These are phyloP conservation scores for Phytophthora citrophthora DNA, from an alignment of 352 stramenopile genomes.

Conservation along the genomic window DNA sequence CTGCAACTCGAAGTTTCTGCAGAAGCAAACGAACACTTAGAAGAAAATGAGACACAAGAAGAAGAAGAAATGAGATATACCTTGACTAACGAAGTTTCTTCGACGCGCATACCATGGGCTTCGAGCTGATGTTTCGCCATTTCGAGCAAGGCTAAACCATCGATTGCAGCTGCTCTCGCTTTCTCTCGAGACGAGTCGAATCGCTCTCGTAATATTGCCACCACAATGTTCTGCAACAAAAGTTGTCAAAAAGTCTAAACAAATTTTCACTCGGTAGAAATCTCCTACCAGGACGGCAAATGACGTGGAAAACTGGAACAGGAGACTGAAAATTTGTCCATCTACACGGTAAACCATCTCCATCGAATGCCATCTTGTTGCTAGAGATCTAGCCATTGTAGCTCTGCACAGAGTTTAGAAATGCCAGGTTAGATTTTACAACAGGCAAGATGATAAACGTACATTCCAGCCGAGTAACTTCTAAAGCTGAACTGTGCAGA, in stretches of 20 bases:
- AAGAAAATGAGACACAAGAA: not conserved
- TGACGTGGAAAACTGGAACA: slow-evolving; percentile 48
- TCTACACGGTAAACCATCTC: slow-evolving; percentile 20
- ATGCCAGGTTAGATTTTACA: not conserved
- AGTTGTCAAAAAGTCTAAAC: not conserved
- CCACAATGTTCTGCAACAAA: slow-evolving; percentile 54
- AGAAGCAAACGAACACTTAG: not conserved
- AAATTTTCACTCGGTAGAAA: not conserved
- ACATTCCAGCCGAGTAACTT: slow-evolving; percentile 56
- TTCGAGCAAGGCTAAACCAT: slow-evolving; percentile 54
- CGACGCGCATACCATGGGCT: slow-evolving; percentile 49
- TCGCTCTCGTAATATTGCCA: slow-evolving; percentile 67
- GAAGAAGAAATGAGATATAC: slow-evolving; percentile 16
- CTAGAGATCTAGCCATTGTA: slow-evolving; percentile 36
- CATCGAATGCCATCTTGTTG: slow-evolving; percentile 24
- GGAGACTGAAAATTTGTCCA: slow-evolving; percentile 38
- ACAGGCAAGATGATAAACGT: slow-evolving; percentile 15
- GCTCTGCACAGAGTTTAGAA: slow-evolving; percentile 17
- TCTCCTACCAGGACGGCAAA: slow-evolving; percentile 51
- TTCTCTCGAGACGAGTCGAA: slow-evolving; percentile 44
- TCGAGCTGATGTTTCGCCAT: slow-evolving; percentile 66
- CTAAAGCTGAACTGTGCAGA: slow-evolving; percentile 40
- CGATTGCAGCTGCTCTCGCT: slow-evolving; percentile 24
- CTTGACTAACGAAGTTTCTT: slow-evolving; percentile 48
- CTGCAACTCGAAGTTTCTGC: slow-evolving; percentile 56